Percentiles rank a stretch among this genome's conserved stretches.
These are phyloP conservation scores for Chytriomyces confervae DNA, from an alignment of 192 early-diverging fungal species.

Conservation along the genomic window DNA sequence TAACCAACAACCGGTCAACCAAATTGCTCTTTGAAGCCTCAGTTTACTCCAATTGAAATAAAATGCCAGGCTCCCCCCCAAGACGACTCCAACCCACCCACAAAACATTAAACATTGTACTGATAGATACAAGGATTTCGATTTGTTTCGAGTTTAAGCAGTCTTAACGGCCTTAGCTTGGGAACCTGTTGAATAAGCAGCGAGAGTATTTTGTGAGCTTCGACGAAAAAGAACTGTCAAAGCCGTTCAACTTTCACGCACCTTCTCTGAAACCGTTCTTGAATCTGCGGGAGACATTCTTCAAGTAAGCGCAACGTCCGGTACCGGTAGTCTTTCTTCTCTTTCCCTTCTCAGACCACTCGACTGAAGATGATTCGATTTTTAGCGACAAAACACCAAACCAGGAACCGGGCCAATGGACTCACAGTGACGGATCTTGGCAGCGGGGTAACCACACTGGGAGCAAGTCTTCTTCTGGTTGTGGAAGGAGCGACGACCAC, in stretches of 20 bases:
- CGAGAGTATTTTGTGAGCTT: background rate
- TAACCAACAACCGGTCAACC: too few relatives aligned
- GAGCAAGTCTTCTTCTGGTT: slow-evolving; percentile 99
- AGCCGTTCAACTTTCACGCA: too few relatives aligned
- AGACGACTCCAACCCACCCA: too few relatives aligned
- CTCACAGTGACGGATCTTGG: slow-evolving; percentile 94
- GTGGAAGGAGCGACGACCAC: slow-evolving; percentile 97
- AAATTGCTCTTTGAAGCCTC: too few relatives aligned
- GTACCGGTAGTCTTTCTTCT: slow-evolving; percentile 99
- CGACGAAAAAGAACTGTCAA: too few relatives aligned
- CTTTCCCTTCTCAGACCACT: slow-evolving; percentile 96
- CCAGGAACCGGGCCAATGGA: slow-evolving; percentile 1
- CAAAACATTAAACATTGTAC: too few relatives aligned
- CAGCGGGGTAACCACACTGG: slow-evolving; percentile 97
- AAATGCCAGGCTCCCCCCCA: too few relatives aligned
- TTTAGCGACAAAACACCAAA: background rate
- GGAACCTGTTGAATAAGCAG: slow-evolving; percentile 14
- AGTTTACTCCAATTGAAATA: too few relatives aligned
- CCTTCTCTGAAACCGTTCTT: slow-evolving; percentile 97
- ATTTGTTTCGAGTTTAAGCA: slow-evolving; percentile 10
- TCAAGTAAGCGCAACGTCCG: slow-evolving; percentile 97
- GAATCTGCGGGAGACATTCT: slow-evolving; percentile 88
- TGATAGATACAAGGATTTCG: too few relatives aligned
- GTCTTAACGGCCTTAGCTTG: slow-evolving; percentile 29
- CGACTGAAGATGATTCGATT: slow-evolving; percentile 60